Conservation (phyloP, 2,329 filamentous ascomycete species). For the Zarea fungicola region DNA sequence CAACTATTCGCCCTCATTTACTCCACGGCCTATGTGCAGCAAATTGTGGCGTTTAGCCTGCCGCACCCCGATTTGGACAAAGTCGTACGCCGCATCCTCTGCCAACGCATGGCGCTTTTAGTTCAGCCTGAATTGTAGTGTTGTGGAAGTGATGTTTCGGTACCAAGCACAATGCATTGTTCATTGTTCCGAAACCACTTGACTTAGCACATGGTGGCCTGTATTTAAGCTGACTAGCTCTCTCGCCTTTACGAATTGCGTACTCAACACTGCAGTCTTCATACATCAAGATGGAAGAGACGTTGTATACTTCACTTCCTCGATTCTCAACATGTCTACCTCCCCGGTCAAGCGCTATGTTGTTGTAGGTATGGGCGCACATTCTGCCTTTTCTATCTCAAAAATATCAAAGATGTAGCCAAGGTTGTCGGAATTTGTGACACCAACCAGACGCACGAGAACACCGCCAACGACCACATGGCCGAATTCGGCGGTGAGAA, state of each 20-base stretch:
- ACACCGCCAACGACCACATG: slow-evolving; percentile 35
- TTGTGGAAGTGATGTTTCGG: background rate
- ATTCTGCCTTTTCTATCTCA: slow-evolving; percentile 39
- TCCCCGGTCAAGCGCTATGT: slow-evolving; percentile 26
- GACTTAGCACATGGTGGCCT: background rate
- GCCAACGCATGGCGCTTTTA: background rate
- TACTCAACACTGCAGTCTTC: background rate
- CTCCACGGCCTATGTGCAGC: no score
- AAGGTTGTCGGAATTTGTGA: slow-evolving; percentile 39
- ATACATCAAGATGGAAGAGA: background rate
- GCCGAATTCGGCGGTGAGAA: slow-evolving; percentile 27
- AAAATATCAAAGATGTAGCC: slow-evolving; percentile 32
- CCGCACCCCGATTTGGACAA: slow-evolving; percentile 2
- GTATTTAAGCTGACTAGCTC: background rate
- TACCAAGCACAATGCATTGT: background rate
- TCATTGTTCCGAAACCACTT: background rate
- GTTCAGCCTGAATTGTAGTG: background rate
- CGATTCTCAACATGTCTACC: background rate
- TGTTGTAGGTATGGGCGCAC: slow-evolving; percentile 38
- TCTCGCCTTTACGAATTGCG: background rate
- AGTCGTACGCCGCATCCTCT: background rate
- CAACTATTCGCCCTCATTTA: no score
- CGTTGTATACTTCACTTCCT: background rate
- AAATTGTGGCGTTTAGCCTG: background rate
- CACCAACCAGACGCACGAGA: slow-evolving; percentile 40